phyloP scores from a whole-genome alignment of 208 protist species.

The Perkinsela sp. region DNA sequence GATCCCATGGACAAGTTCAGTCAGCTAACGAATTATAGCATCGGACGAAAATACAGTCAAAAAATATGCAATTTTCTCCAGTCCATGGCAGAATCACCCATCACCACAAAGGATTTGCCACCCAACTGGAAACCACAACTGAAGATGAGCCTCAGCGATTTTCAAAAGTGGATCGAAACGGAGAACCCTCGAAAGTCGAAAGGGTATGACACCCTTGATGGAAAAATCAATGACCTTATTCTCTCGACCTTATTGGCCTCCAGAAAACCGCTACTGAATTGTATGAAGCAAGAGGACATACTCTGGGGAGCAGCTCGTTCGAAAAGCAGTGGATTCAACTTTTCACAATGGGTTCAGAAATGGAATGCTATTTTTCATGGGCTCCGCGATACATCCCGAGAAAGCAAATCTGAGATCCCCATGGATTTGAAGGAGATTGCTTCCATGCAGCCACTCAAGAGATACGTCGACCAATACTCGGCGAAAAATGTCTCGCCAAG shows the following conservation, averaged over 20 bases:
- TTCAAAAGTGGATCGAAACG: constrained; percentile 22
- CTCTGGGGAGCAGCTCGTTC: not conserved
- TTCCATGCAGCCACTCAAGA: not conserved
- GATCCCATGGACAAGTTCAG: constrained; percentile 10
- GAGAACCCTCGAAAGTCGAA: constrained; percentile 24
- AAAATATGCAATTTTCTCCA: constrained; percentile 38
- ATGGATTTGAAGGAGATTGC: not conserved
- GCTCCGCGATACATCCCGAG: too few relatives aligned
- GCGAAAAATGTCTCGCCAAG: constrained; percentile 13
- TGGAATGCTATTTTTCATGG: not conserved
- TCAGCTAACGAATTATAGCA: constrained; percentile 70
- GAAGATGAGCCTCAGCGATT: constrained; percentile 4
- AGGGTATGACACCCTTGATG: constrained; percentile 4
- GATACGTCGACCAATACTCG: constrained; percentile 9
- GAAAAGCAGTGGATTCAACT: not conserved
- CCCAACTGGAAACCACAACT: constrained; percentile 12
- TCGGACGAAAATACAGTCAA: constrained; percentile 30
- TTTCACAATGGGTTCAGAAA: not conserved
- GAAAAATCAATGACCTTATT: not conserved
- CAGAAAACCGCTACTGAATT: not conserved
- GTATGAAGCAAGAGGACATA: not conserved
- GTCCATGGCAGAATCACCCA: constrained; percentile 1
- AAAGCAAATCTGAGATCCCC: not conserved
- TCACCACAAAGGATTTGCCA: constrained; percentile 36
- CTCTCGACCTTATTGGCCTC: not conserved